Conservation (phyloP, 257 asterid genomes). For the Solanum phureja region DNA sequence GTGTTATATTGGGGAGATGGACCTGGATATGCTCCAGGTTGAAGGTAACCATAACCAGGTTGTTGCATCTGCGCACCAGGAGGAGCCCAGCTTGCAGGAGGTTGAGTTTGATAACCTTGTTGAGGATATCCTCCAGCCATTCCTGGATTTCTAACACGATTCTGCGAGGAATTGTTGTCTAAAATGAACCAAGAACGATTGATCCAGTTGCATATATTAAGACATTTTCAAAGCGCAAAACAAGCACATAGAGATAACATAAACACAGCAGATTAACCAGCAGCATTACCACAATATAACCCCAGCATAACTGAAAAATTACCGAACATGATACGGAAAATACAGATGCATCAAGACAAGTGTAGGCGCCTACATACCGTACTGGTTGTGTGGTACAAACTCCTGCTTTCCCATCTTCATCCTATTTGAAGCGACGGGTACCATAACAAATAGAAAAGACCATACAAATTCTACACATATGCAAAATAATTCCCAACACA, state of each 20-base stretch:
- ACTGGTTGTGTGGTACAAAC: conserved; percentile 1
- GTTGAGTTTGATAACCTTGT: conserved; percentile 81
- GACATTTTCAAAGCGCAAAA: not conserved
- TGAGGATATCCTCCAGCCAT: conserved; percentile 69
- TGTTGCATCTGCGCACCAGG: conserved; percentile 58
- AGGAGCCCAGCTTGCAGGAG: conserved; percentile 65
- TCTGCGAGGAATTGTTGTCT: conserved; percentile 54
- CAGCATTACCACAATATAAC: not conserved
- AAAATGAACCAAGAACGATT: conserved; percentile 27
- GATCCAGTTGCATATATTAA: not conserved
- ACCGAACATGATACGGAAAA: not conserved
- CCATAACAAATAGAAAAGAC: not conserved
- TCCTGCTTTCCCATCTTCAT: conserved; percentile 7
- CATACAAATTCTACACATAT: not conserved
- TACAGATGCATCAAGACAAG: not conserved
- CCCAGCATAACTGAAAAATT: not conserved
- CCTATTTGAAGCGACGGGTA: conserved; percentile 2
- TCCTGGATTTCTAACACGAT: conserved; percentile 56
- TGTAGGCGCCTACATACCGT: not conserved
- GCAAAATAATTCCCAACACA: not conserved
- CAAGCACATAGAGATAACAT: not conserved
- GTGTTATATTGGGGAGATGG: conserved; percentile 52
- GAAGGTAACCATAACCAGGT: conserved; percentile 67
- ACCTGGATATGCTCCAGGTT: conserved; percentile 68
- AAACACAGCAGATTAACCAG: not conserved